Evolutionary conservation across 2,329 filamentous ascomycete species (phyloP).

Genomic region (Parasarocladium wereldwijsianum): DNA sequence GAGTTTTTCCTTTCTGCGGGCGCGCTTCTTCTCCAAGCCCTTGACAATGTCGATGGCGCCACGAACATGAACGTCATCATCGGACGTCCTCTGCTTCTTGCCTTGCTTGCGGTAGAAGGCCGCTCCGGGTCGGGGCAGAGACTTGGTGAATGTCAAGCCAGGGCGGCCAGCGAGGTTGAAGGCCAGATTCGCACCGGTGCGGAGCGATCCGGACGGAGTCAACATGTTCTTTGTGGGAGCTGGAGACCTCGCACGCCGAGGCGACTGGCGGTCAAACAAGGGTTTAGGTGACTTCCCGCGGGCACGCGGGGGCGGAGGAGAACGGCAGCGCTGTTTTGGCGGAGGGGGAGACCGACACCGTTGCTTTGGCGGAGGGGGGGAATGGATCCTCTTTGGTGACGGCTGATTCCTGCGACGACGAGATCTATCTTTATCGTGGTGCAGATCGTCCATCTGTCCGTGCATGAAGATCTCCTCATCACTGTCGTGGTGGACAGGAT

Average conservation of each 20-base stretch:
- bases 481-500: constrained; percentile 42
- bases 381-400: constrained; percentile 26
- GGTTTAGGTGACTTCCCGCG: constrained; percentile 36
- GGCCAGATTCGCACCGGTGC: constrained; percentile 19
- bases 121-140: constrained; percentile 58
- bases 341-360: constrained; percentile 16
- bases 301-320: constrained; percentile 23
- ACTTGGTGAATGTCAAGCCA: constrained; percentile 64
- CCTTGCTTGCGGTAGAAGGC: constrained; percentile 44
- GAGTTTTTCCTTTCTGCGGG: constrained; percentile 84
- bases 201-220: constrained; percentile 23
- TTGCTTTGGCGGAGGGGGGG: constrained; percentile 24
- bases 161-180: constrained; percentile 38
- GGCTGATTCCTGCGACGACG: constrained; percentile 34
- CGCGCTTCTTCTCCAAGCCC: constrained; percentile 85
- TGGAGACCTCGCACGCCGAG: constrained; percentile 55
- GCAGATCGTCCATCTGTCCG: constrained; percentile 53
- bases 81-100: constrained; percentile 19
- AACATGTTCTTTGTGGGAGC: constrained; percentile 32
- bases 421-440: constrained; percentile 39
- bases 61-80: constrained; percentile 52
- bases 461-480: constrained; percentile 57
- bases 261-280: constrained; percentile 54
- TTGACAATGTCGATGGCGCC: constrained; percentile 98
- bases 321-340: constrained; percentile 17